These are phyloP conservation scores for Yamadazyma triangularis DNA, from an alignment of 1,139 yeast species.

Conservation along the genomic window DNA sequence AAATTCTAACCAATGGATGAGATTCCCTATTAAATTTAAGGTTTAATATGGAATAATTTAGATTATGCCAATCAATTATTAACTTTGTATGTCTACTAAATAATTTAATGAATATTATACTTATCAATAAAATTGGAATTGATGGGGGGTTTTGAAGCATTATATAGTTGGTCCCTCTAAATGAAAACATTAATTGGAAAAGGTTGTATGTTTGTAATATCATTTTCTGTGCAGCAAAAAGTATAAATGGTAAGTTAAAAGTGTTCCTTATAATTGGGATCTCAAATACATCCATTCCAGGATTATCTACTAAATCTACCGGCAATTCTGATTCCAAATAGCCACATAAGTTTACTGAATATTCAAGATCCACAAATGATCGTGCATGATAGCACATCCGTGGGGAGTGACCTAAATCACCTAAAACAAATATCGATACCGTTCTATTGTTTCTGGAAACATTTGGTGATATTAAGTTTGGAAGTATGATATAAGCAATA, in stretches of 20 bases:
- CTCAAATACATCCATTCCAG: slow-evolving; percentile 48
- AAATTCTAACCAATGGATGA: slow-evolving; percentile 61
- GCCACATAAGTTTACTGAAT: slow-evolving; percentile 81
- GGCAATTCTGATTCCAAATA: slow-evolving; percentile 63
- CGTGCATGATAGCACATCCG: slow-evolving; percentile 89
- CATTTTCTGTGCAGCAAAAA: slow-evolving; percentile 61
- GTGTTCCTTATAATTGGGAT: slow-evolving; percentile 46
- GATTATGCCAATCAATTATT: slow-evolving; percentile 94
- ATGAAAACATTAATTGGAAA: slow-evolving; percentile 41
- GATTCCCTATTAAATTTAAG: slow-evolving; percentile 49
- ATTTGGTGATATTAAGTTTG: slow-evolving; percentile 20
- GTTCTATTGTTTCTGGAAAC: slow-evolving; percentile 34
- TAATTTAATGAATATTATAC: slow-evolving; percentile 49
- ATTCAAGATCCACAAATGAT: slow-evolving; percentile 66
- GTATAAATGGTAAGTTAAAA: slow-evolving; percentile 45
- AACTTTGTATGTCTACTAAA: slow-evolving; percentile 58
- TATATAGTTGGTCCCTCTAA: slow-evolving; percentile 66
- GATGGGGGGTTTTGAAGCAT: slow-evolving; percentile 92
- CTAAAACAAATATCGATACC: slow-evolving; percentile 76
- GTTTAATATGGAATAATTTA: slow-evolving; percentile 80
- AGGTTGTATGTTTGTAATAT: slow-evolving; percentile 48
- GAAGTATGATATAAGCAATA: slow-evolving; percentile 32
- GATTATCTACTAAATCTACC: slow-evolving; percentile 43
- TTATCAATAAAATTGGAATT: slow-evolving; percentile 70
- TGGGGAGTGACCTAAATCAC: slow-evolving; percentile 95